Conservation (phyloP, 495 filamentous ascomycete species). For the Hypomontagnella monticulosa region DNA sequence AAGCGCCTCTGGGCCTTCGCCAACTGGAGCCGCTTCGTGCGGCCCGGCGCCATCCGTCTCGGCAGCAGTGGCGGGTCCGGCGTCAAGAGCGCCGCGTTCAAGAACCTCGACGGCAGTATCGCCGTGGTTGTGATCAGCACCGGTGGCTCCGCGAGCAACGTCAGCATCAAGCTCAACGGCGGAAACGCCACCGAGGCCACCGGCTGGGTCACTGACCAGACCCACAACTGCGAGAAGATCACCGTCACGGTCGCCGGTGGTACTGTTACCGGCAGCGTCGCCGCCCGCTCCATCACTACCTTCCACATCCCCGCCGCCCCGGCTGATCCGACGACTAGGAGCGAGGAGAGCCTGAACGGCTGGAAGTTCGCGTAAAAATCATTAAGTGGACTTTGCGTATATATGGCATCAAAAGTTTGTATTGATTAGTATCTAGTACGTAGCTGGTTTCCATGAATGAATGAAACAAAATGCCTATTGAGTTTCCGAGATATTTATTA, state of each 20-base stretch:
- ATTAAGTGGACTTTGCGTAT: background rate
- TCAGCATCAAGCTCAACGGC: constrained; percentile 44
- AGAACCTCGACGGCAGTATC: constrained; percentile 60
- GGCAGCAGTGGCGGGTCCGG: constrained; percentile 45
- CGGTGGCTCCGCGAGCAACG: constrained; percentile 42
- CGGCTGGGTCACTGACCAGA: constrained; percentile 52
- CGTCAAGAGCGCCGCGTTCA: constrained; percentile 60
- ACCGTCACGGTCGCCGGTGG: constrained; percentile 45
- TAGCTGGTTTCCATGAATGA: no score
- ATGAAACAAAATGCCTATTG: no score
- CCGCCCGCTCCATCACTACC: constrained; percentile 49
- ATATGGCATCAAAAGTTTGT: background rate
- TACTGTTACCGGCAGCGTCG: constrained; percentile 48
- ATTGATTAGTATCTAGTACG: background rate
- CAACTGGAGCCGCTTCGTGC: constrained; percentile 59
- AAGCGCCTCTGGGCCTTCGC: constrained; percentile 66
- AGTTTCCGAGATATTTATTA: no score
- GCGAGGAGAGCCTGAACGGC: background rate
- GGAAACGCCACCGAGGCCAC: constrained; percentile 37
- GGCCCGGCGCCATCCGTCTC: constrained; percentile 58
- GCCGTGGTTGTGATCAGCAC: constrained; percentile 61
- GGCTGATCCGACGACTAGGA: constrained; percentile 5
- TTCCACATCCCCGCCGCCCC: constrained; percentile 45
- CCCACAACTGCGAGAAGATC: constrained; percentile 47
- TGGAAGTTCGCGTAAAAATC: constrained; percentile 24